These are phyloP conservation scores for Pulveroboletus sp. DNA, from an alignment of 1,284 basidiomycete species.

Conservation along the genomic window DNA sequence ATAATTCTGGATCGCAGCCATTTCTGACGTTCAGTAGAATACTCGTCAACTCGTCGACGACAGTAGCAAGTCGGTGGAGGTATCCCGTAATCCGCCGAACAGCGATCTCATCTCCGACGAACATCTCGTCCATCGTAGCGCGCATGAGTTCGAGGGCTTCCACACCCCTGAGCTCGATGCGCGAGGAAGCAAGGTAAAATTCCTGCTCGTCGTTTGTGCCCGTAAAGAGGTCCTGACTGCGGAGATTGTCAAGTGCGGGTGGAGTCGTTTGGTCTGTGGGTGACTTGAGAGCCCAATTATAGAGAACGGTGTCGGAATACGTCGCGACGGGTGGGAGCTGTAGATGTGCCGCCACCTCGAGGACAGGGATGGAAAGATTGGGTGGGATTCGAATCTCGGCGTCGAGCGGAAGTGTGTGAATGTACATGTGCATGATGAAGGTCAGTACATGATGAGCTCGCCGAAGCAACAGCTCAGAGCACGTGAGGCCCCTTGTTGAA, in stretches of 20 bases:
- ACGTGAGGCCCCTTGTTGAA: slow-evolving; percentile 40
- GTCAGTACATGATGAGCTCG: slow-evolving; percentile 85
- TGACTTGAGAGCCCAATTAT: slow-evolving; percentile 76
- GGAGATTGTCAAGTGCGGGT: slow-evolving; percentile 55
- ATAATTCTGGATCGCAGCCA: slow-evolving; percentile 77
- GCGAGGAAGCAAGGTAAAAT: slow-evolving; percentile 86
- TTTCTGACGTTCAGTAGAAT: slow-evolving; percentile 68
- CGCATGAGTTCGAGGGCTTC: slow-evolving; percentile 87
- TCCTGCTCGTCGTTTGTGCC: slow-evolving; percentile 83
- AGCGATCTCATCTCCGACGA: slow-evolving; percentile 83
- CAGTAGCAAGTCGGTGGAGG: slow-evolving; percentile 62
- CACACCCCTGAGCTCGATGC: slow-evolving; percentile 92
- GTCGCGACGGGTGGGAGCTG: slow-evolving; percentile 90
- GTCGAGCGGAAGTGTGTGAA: slow-evolving; percentile 70
- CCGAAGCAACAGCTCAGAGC: slow-evolving; percentile 69
- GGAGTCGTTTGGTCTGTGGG: slow-evolving; percentile 12
- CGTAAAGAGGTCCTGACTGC: slow-evolving; percentile 75
- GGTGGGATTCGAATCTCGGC: slow-evolving; percentile 65
- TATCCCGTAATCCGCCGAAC: slow-evolving; percentile 73
- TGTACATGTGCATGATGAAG: slow-evolving; percentile 88
- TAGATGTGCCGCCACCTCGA: slow-evolving; percentile 74
- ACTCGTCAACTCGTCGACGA: slow-evolving; percentile 65
- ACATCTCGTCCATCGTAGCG: slow-evolving; percentile 87
- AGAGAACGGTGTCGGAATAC: slow-evolving; percentile 92
- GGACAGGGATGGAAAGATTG: slow-evolving; percentile 75